phyloP scores from a whole-genome alignment of 2,329 filamentous ascomycete species.

The Fusarium lyarnte region DNA sequence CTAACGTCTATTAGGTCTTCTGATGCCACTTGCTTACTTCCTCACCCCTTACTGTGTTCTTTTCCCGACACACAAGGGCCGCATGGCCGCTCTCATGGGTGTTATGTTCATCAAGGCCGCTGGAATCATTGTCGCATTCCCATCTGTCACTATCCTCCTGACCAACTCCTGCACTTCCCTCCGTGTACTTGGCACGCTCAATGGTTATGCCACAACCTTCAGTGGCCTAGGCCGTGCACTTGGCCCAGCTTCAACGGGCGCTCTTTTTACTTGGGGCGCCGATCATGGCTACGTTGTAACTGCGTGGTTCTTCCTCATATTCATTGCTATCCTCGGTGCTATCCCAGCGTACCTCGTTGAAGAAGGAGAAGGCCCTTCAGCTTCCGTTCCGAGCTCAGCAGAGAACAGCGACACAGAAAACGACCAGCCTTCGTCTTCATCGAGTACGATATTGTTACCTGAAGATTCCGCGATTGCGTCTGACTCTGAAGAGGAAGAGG shows the following conservation, averaged over 20 bases:
- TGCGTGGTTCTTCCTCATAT: conserved; percentile 82
- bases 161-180: conserved; percentile 86
- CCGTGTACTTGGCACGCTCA: conserved; percentile 82
- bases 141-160: conserved; percentile 87
- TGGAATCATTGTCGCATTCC: conserved; percentile 85
- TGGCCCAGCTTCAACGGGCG: conserved; percentile 79
- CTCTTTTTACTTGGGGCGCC: conserved; percentile 79
- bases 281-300: conserved; percentile 79
- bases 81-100: conserved; percentile 70
- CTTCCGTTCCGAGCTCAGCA: conserved; percentile 45
- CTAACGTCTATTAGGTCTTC: conserved; percentile 56
- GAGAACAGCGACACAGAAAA: conserved; percentile 48
- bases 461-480: conserved; percentile 34
- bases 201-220: conserved; percentile 87
- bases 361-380: conserved; percentile 74
- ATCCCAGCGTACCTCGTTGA: conserved; percentile 79
- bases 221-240: conserved; percentile 81
- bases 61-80: conserved; percentile 56
- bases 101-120: conserved; percentile 80
- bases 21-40: conserved; percentile 80
- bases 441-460: conserved; percentile 34
- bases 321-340: conserved; percentile 70
- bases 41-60: conserved; percentile 84
- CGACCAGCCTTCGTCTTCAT: conserved; percentile 20
- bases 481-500: conserved; percentile 31